Conservation (phyloP, 495 filamentous ascomycete species). For the Lophiotrema nucula region DNA sequence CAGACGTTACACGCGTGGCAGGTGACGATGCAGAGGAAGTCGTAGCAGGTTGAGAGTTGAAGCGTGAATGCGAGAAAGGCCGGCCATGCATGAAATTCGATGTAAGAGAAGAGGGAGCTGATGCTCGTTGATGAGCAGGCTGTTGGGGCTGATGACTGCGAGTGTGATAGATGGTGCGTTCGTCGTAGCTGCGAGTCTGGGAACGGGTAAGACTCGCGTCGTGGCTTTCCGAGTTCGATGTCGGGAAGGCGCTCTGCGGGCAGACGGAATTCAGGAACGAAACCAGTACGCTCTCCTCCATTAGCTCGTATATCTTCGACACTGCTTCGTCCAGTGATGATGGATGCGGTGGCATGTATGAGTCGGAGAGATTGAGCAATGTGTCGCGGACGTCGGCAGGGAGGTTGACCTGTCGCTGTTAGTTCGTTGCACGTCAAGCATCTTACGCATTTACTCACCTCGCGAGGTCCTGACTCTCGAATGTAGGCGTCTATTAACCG, state of each 20-base stretch:
- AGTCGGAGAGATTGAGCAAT: slow-evolving; percentile 63
- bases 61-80: slow-evolving; percentile 30
- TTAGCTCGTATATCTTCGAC: slow-evolving; percentile 85
- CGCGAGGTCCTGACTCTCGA: slow-evolving; percentile 64
- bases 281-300: slow-evolving; percentile 91
- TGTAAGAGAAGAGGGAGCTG: slow-evolving; percentile 37
- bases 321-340: slow-evolving; percentile 84
- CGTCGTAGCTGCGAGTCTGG: slow-evolving; percentile 33
- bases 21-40: slow-evolving; percentile 20
- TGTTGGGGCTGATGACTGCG: slow-evolving; percentile 21
- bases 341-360: slow-evolving; percentile 69
- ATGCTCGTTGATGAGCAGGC: slow-evolving; percentile 31
- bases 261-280: slow-evolving; percentile 67
- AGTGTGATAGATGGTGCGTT: slow-evolving; percentile 26
- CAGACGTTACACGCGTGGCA: slow-evolving; percentile 18
- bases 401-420: slow-evolving; percentile 74
- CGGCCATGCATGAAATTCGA: slow-evolving; percentile 34
- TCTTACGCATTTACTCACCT: slow-evolving; percentile 40
- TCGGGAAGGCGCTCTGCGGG: slow-evolving; percentile 28
- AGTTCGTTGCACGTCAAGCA: background rate
- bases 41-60: slow-evolving; percentile 29
- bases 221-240: slow-evolving; percentile 20
- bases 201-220: slow-evolving; percentile 27
- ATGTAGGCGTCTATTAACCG: slow-evolving; percentile 72
- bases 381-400: slow-evolving; percentile 80